A percentile compares a stretch with the other conserved stretches of the same genome.
Evolutionary conservation across 2,329 filamentous ascomycete species (phyloP).

Genomic region (Monosporascus sp.): DNA sequence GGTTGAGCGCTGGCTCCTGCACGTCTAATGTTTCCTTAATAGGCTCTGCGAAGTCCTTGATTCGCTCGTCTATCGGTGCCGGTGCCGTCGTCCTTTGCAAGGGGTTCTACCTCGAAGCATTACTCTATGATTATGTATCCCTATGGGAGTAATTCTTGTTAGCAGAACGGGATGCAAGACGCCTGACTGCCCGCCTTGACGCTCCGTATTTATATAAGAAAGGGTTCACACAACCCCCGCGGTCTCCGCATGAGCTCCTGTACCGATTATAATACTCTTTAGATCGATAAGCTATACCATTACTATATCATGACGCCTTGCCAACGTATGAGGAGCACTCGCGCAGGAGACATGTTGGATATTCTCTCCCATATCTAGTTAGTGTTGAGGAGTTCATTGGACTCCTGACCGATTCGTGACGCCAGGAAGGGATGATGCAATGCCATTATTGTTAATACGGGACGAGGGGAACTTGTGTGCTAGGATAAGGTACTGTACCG

Average conservation of each 20-base stretch:
- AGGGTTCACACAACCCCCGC: no score
- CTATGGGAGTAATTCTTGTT: background rate
- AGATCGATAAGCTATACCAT: no score
- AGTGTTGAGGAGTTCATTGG: background rate
- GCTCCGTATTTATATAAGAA: no score
- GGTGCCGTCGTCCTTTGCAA: conserved; percentile 36
- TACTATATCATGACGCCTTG: background rate
- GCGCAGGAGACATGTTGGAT: background rate
- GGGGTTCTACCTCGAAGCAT: background rate
- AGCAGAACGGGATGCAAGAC: background rate
- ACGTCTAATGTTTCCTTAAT: conserved; percentile 60
- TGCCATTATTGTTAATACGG: background rate
- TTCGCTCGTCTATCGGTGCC: conserved; percentile 54
- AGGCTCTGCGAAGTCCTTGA: conserved; percentile 57
- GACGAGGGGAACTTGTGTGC: background rate
- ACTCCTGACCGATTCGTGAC: background rate
- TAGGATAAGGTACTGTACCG: no score
- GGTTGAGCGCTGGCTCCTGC: conserved; percentile 48
- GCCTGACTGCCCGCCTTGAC: no score
- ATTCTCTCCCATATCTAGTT: background rate
- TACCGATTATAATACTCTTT: no score
- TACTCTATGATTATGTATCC: background rate
- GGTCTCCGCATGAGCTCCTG: no score
- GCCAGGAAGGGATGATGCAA: background rate
- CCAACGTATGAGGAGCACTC: background rate